These are phyloP conservation scores for Malus hybrid DNA, from an alignment of 331 rosid species.

Conservation along the genomic window DNA sequence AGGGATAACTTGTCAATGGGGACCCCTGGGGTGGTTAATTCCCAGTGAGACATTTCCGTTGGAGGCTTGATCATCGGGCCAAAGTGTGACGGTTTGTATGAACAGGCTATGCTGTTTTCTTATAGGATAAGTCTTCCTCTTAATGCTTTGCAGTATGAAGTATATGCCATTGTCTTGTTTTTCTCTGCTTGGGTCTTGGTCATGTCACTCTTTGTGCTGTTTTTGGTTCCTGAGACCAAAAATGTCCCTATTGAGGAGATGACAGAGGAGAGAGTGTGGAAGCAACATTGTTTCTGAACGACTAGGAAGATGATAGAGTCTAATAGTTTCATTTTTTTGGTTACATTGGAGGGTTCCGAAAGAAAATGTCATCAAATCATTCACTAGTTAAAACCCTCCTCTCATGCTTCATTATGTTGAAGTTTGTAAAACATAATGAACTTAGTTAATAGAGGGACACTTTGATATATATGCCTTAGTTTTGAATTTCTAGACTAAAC, in stretches of 20 bases:
- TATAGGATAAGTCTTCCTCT: slow-evolving; percentile 20
- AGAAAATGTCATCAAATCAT: no score
- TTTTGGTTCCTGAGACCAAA: slow-evolving; percentile 17
- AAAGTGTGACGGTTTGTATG: slow-evolving; percentile 38
- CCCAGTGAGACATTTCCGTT: slow-evolving; percentile 71
- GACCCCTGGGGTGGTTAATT: slow-evolving; percentile 65
- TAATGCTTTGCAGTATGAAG: slow-evolving; percentile 16
- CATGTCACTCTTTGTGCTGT: slow-evolving; percentile 2
- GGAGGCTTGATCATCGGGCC: slow-evolving; percentile 52
- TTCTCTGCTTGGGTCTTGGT: slow-evolving; percentile 8
- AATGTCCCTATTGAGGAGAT: slow-evolving; percentile 18
- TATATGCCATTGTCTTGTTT: slow-evolving; percentile 15
- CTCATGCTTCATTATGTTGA: no score
- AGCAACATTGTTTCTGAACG: slow-evolving; percentile 17
- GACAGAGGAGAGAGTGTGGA: slow-evolving; percentile 19
- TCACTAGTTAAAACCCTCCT: no score
- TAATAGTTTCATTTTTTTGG: neutral
- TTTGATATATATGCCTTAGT: no score
- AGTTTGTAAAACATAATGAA: no score
- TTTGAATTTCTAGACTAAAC: no score
- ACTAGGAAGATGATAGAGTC: neutral
- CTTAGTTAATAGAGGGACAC: no score
- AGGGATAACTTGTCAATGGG: slow-evolving; percentile 20
- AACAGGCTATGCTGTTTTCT: slow-evolving; percentile 31
- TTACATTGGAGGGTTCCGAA: no score